Conservation (phyloP, 1,139 yeast species). For the Sugiyamaella grinbergsii region DNA sequence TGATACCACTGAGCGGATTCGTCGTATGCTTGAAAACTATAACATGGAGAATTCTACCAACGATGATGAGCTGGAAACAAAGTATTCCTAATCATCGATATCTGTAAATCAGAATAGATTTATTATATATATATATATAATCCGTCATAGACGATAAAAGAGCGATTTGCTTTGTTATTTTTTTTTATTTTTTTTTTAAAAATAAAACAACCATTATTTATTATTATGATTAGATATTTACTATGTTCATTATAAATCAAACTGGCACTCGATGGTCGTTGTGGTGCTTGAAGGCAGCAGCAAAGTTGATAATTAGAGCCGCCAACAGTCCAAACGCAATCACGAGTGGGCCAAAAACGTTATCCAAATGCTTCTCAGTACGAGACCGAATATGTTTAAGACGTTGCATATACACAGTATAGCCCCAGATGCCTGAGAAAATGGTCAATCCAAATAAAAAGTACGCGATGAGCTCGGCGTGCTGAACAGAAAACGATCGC, state of each 20-base stretch:
- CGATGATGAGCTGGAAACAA: constrained; percentile 21
- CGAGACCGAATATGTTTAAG: constrained; percentile 74
- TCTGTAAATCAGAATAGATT: no score
- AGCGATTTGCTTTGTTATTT: no score
- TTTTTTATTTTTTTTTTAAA: no score
- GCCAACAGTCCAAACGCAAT: constrained; percentile 69
- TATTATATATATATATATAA: no score
- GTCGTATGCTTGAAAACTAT: constrained; percentile 19
- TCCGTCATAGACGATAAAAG: no score
- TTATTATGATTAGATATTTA: no score
- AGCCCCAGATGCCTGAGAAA: constrained; percentile 89
- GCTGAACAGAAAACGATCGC: constrained; percentile 50
- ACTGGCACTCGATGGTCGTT: neutral
- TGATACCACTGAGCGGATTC: constrained; percentile 20
- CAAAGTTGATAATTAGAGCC: constrained; percentile 70
- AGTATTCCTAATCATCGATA: constrained; percentile 6
- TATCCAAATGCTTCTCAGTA: constrained; percentile 85
- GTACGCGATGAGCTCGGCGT: constrained; percentile 64
- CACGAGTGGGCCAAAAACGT: constrained; percentile 82
- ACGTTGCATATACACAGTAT: constrained; percentile 70
- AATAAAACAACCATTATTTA: no score
- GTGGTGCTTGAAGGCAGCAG: constrained; percentile 19
- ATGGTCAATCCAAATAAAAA: constrained; percentile 77
- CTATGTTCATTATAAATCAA: no score
- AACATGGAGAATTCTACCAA: constrained; percentile 12